These are phyloP conservation scores for Turritis glabra DNA, from an alignment of 345 rosid genomes.

Conservation along the genomic window DNA sequence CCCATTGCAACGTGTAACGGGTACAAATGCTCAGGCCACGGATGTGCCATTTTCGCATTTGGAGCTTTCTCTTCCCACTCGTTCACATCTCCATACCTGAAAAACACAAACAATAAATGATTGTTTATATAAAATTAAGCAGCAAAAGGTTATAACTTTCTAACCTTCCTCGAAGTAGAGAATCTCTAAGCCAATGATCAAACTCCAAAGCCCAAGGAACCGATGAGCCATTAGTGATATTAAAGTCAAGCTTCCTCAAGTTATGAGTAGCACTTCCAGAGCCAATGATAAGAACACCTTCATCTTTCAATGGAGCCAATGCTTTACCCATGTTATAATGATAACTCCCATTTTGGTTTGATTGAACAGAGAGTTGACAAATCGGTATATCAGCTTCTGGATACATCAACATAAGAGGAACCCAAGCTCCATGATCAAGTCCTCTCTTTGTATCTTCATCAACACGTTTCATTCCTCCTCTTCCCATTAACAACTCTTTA, in stretches of 20 bases:
- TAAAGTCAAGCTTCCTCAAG: conserved; percentile 48
- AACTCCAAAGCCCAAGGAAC: conserved; percentile 76
- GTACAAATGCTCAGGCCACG: conserved; percentile 84
- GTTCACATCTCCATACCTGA: conserved; percentile 80
- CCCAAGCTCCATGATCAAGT: conserved; percentile 98
- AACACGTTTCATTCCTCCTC: conserved; percentile 54
- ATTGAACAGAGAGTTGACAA: conserved; percentile 87
- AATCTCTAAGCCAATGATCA: conserved; percentile 82
- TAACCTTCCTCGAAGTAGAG: conserved; percentile 91
- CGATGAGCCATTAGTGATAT: conserved; percentile 9
- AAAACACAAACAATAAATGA: background rate
- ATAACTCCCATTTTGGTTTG: conserved; percentile 50
- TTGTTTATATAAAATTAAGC: background rate
- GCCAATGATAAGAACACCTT: conserved; percentile 86
- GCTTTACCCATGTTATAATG: conserved; percentile 94
- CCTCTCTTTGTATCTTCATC: conserved; percentile 70
- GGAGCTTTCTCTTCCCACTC: conserved; percentile 70
- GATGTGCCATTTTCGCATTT: conserved; percentile 74
- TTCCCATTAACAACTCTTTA: conserved; percentile 56
- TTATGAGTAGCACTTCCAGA: conserved; percentile 86
- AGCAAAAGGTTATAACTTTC: background rate
- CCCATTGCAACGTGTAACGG: conserved; percentile 94
- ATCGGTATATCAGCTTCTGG: conserved; percentile 85
- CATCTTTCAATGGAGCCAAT: conserved; percentile 71
- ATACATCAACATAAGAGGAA: conserved; percentile 89